Conservation (phyloP, 169 alveolate species). For the Eimeria necatrix region DNA sequence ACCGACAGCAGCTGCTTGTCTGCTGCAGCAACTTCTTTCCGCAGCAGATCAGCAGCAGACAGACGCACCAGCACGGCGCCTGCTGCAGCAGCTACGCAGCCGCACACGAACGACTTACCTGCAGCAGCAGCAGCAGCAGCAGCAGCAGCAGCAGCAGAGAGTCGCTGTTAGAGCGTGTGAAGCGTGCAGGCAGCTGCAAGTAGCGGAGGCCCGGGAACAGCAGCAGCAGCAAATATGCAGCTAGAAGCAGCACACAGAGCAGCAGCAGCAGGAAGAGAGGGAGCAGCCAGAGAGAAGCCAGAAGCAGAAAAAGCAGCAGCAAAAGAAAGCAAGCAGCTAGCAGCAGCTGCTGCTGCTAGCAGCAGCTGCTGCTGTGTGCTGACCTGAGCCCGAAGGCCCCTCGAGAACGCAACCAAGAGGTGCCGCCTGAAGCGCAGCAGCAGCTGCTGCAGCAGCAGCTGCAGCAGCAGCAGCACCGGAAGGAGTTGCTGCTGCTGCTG, state of each 20-base stretch:
- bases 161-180: background rate
- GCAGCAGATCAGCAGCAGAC: constrained; percentile 31
- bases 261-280: background rate
- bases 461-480: background rate
- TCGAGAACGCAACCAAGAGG: constrained; percentile 27
- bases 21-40: constrained; percentile 47
- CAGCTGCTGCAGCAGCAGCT: background rate
- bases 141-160: background rate
- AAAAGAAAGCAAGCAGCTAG: background rate
- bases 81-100: background rate
- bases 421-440: background rate
- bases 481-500: constrained; percentile 8
- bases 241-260: background rate
- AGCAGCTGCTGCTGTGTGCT: background rate
- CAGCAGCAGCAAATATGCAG: background rate
- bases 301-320: background rate
- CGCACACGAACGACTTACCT: constrained; percentile 35
- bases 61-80: constrained; percentile 40
- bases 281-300: background rate
- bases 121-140: constrained; percentile 18
- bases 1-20: constrained; percentile 36
- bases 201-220: background rate
- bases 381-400: constrained; percentile 51
- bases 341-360: background rate
- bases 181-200: background rate